These are phyloP conservation scores for Calocybe gangraenosa DNA, from an alignment of 768 basidiomycete genomes.

Conservation along the genomic window DNA sequence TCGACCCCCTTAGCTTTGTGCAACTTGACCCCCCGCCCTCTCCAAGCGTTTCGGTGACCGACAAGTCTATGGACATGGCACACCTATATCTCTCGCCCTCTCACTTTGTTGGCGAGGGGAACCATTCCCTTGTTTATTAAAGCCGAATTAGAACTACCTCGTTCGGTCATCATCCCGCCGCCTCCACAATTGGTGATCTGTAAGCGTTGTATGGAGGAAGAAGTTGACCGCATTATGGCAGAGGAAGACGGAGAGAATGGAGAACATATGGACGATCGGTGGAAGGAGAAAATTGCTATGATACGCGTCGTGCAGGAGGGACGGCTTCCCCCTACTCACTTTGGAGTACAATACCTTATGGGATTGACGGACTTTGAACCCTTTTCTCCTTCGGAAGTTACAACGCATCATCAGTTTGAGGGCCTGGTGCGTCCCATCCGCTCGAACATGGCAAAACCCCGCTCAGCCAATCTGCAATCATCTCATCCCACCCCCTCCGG, in stretches of 20 bases:
- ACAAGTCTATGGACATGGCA: slow-evolving; percentile 26
- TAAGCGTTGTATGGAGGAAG: slow-evolving; percentile 29
- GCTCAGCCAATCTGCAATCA: slow-evolving; percentile 28
- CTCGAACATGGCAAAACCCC: slow-evolving; percentile 28
- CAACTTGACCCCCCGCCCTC: no score
- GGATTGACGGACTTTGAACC: no score
- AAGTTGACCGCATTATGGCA: slow-evolving; percentile 17
- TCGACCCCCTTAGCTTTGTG: no score
- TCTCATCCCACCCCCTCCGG: slow-evolving; percentile 9
- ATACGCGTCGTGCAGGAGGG: slow-evolving; percentile 1
- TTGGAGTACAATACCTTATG: not conserved
- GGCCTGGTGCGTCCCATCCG: slow-evolving; percentile 15
- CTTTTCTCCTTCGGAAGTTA: not conserved
- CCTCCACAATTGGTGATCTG: slow-evolving; percentile 26
- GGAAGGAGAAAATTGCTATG: slow-evolving; percentile 12
- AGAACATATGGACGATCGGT: slow-evolving; percentile 12
- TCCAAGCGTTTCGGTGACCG: no score
- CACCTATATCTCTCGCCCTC: slow-evolving; percentile 45
- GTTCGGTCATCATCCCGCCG: slow-evolving; percentile 7
- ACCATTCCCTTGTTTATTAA: slow-evolving; percentile 52
- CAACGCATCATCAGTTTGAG: slow-evolving; percentile 1
- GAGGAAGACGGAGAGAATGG: slow-evolving; percentile 24
- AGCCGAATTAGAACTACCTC: slow-evolving; percentile 34
- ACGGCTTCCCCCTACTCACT: not conserved
- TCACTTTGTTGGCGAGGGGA: slow-evolving; percentile 36